A percentile compares a stretch with the other conserved stretches of the same genome.
These are phyloP conservation scores for Coniferiporia weirii DNA, from an alignment of 1,284 basidiomycete genomes.

Conservation along the genomic window DNA sequence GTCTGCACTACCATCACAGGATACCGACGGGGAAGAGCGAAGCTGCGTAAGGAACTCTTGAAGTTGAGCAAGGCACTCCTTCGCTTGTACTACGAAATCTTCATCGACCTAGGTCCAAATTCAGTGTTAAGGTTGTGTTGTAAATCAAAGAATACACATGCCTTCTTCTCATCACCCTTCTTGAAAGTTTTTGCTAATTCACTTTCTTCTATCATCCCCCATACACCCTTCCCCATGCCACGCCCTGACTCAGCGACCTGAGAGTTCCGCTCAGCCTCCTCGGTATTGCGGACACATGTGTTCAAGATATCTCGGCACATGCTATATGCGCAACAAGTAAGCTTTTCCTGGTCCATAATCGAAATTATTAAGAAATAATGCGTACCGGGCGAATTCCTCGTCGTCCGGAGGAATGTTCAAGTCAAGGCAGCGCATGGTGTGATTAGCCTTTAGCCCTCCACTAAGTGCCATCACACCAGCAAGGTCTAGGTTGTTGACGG, in stretches of 20 bases:
- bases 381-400: constrained; percentile 78
- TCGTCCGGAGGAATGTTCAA: constrained; percentile 88
- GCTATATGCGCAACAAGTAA: constrained; percentile 28
- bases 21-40: constrained; percentile 32
- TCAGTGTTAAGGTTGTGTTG: neutral
- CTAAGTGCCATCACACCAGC: constrained; percentile 91
- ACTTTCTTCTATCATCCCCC: constrained; percentile 79
- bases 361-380: constrained; percentile 8
- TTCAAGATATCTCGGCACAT: constrained; percentile 76
- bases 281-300: constrained; percentile 87
- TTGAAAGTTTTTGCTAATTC: constrained; percentile 66
- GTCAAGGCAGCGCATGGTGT: constrained; percentile 87
- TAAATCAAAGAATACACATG: constrained; percentile 21
- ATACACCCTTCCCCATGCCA: constrained; percentile 58
- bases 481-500: constrained; percentile 76
- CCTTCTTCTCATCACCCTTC: constrained; percentile 58
- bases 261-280: constrained; percentile 60
- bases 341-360: neutral
- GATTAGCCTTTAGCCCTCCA: constrained; percentile 79
- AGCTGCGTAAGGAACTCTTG: constrained; percentile 39
- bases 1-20: constrained; percentile 20
- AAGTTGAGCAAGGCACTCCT: constrained; percentile 42
- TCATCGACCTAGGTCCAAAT: constrained; percentile 38
- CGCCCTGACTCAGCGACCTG: constrained; percentile 31
- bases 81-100: constrained; percentile 51